Evolutionary conservation across 2,329 filamentous ascomycete genomes (phyloP), one percentile per base, ranked within the genome.

Genomic region (Curvularia lunata): DNA sequence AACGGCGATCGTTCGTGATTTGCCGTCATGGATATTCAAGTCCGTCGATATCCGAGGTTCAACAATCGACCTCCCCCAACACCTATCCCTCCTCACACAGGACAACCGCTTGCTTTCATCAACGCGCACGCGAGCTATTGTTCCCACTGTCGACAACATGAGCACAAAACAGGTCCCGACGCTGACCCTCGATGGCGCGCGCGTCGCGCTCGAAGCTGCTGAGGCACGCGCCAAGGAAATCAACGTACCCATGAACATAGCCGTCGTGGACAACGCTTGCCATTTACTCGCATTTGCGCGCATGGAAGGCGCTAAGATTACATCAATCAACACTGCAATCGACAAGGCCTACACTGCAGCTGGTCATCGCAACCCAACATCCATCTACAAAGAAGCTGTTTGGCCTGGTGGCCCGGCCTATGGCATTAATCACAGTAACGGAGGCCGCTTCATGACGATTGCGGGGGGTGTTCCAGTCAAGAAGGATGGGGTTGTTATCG

Each of bases 281-380:
- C 79, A 82, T 55, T 77, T 83, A 41, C 72, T 82, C 32, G 76
- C 78, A 62, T 83, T 83, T 68, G 71, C 70, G 18, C 79, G 81
- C 64, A 82, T 82, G 79, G 79, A 81, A 62, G 75, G 72, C 56
- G 80, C 80, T 19, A 83, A 82, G 61, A 64, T 82, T 13, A 82
- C 80, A n/a, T 79, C 84, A 4, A 67, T 70, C 65, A 84, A 85
- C 71, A 83, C 89, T 69, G 83, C 86, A 0, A 88, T 90, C 13
- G 86, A 88, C 48, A 84, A 85, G 61, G 83, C 84, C 16, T 85
- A 84, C 67, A 86, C 84, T 2, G 84, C 84, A 3, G 82, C 83
- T 1, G 84, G 84, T 16, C 84, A 85, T 70, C 75, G 79, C 19
- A 73, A 78, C 4, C 82, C 83, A 0, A 85, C 83, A 0, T 78